Percentiles rank a stretch among this genome's conserved stretches.
phyloP scores from a whole-genome alignment of 495 filamentous ascomycete species.

The Penicillium crystallinum region DNA sequence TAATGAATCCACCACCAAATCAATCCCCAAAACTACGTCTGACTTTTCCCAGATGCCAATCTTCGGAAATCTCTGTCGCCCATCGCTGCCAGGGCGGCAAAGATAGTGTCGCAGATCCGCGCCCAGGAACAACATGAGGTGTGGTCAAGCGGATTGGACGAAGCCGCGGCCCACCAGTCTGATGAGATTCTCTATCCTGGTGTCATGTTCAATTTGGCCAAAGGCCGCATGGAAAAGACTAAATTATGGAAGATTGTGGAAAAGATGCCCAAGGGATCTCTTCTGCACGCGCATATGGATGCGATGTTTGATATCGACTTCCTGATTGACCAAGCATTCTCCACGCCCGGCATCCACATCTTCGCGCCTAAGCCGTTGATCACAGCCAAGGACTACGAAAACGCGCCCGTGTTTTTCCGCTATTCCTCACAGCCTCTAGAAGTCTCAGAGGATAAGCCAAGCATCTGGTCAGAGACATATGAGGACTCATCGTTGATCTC shows the following conservation, averaged over 20 bases:
- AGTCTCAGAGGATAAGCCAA: conserved; percentile 18
- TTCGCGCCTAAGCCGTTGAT: conserved; percentile 49
- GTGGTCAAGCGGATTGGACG: conserved; percentile 67
- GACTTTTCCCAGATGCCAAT: conserved; percentile 25
- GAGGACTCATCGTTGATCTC: conserved; percentile 48
- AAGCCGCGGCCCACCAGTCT: conserved; percentile 49
- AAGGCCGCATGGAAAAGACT: conserved; percentile 71
- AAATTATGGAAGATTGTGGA: conserved; percentile 81
- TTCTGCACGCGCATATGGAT: conserved; percentile 84
- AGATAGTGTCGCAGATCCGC: conserved; percentile 73
- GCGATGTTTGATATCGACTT: conserved; percentile 86
- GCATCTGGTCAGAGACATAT: conserved; percentile 64
- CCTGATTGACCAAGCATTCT: conserved; percentile 63
- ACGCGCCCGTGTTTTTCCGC: conserved; percentile 46
- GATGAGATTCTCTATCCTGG: conserved; percentile 64
- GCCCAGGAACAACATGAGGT: conserved; percentile 65
- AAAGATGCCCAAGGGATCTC: conserved; percentile 83
- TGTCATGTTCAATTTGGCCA: conserved; percentile 83
- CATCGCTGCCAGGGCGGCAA: conserved; percentile 65
- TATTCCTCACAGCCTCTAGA: conserved; percentile 31
- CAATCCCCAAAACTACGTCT: conserved; percentile 5
- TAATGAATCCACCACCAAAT: conserved; percentile 26
- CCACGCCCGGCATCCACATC: conserved; percentile 72
- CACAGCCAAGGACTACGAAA: conserved; percentile 39
- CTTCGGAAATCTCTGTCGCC: conserved; percentile 62